Conservation (phyloP, 352 stramenopile species). For the Lagenidium giganteum region DNA sequence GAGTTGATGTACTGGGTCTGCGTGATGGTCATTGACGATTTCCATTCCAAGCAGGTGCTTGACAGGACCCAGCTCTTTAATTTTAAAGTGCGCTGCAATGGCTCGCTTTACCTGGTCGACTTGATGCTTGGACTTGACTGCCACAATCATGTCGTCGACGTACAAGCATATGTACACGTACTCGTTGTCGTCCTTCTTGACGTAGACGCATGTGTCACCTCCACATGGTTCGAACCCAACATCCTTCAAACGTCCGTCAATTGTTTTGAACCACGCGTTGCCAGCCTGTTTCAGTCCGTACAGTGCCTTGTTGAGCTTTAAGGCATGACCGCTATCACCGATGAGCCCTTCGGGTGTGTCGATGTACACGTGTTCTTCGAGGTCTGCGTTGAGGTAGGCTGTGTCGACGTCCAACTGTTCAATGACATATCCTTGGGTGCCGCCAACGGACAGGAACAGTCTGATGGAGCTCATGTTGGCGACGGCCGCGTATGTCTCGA, state of each 20-base stretch:
- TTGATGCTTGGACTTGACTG: not conserved
- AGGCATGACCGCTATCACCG: not conserved
- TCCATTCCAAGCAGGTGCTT: conserved; percentile 13
- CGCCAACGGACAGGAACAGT: conserved; percentile 12
- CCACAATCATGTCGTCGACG: conserved; percentile 6
- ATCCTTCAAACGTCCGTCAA: not conserved
- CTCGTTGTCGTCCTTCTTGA: not conserved
- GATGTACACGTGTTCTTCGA: conserved; percentile 17
- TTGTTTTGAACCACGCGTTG: not conserved
- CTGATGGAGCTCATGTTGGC: conserved; percentile 31
- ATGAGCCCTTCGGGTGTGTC: conserved; percentile 1
- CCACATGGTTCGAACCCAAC: not conserved
- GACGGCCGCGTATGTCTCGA: conserved; percentile 27
- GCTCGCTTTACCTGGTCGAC: not conserved
- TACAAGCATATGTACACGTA: not conserved
- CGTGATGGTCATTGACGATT: conserved; percentile 1
- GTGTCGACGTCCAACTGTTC: conserved; percentile 29
- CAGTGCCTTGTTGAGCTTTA: conserved; percentile 3
- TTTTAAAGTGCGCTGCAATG: conserved; percentile 4
- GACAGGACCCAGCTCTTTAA: conserved; percentile 14
- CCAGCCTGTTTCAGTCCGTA: conserved; percentile 17
- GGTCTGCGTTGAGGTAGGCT: conserved; percentile 23
- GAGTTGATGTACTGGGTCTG: not conserved
- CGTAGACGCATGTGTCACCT: conserved; percentile 1
- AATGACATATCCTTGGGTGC: conserved; percentile 12